Base-by-base conservation (phyloP, 2,329 filamentous ascomycete species). In the Coniella lustricola region DNA sequence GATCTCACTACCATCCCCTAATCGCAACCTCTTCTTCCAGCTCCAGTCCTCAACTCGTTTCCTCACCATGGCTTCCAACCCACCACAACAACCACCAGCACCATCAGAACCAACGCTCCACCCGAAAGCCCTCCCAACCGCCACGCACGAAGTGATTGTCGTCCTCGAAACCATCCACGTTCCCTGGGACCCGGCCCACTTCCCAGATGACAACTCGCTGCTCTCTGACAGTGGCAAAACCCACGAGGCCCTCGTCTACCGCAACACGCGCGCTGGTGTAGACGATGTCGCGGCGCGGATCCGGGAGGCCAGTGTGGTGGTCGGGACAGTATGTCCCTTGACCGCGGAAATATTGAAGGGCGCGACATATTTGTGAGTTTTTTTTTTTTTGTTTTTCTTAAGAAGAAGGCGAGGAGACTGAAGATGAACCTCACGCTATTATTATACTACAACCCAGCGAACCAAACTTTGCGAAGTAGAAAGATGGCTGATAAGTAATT, bases 291-390 rank as follows among this genome's bases (percentile, higher is more conserved):
- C 22, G 49, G 47, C 56, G 34, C 55, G 56, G 31, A 52, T 59
- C 36, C 53, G 44, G 22, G 52, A 60, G 34, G 60, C 61, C 8
- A 56, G 59, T 43, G 54, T 62, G 31, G 44, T 60, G 13, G 55
- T 62, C 33, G 56, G 53, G n/a, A 55, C 58, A 3, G 55, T 53
- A 1, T 54, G 59, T 18, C 53, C 53, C 5, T 49, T 63, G 10
- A 50, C 49, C 7, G 52, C 45, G 3, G 47, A 54, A 29, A 53
- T 49, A 3, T 20, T 59, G 9, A 49, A 41, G 3, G 51, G 54
- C 20, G 57, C 56, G 35, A 55, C 57, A 18, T 50, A 58, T 21
- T 34, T 59, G 57, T 59, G 17, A 48, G 55, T 52, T 22, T 5
- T 32, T 32, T 3, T 14, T 12, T 34, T 31, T 18, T 0, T 41